Evolutionary conservation across 1,284 basidiomycete species (phyloP), one percentile per base, ranked within the genome.

Genomic region (Ceratobasidium sp.): DNA sequence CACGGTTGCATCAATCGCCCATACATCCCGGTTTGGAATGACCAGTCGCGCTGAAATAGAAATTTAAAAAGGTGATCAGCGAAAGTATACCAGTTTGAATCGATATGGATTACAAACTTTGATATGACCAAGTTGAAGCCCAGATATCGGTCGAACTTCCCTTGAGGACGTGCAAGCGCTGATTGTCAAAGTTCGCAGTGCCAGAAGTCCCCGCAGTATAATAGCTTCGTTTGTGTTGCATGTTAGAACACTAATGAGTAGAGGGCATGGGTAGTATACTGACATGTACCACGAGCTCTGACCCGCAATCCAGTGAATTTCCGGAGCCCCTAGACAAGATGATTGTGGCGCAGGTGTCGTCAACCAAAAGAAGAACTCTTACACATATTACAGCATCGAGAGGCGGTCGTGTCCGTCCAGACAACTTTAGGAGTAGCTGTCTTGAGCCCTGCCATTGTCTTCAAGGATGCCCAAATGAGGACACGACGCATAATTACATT

Each of bases 311-410:
- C n/a, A n/a, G n/a, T n/a, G n/a, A n/a, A n/a, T n/a, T n/a, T n/a
- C n/a, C n/a, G n/a, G n/a, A n/a, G n/a, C n/a, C n/a, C n/a, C n/a
- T n/a, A n/a, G n/a, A n/a, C n/a, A n/a, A n/a, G n/a, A n/a, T n/a
- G n/a, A n/a, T n/a, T n/a, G n/a, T 49, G 46, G 46, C n/a, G n/a
- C n/a, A n/a, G n/a, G n/a, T n/a, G n/a, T n/a, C n/a, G 15, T 17
- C 15, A 15, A 15, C 19, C n/a, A n/a, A 68, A 77, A 64, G 29
- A 32, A 71, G 68, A 59, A 71, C 0, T 56, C 74, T 80, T 81
- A 4, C 84, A 85, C 7, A 86, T 61, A 71, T 85, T 84, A 79
- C 85, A 85, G 78, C 85, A 85, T 71, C 85, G 80, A 52, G 82
- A 82, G 22, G 85, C 78, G 29, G 83, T 85, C 61, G 77, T 81